phyloP scores from a whole-genome alignment of 208 protist genomes.

The Acanthamoeba culbertsoni region DNA sequence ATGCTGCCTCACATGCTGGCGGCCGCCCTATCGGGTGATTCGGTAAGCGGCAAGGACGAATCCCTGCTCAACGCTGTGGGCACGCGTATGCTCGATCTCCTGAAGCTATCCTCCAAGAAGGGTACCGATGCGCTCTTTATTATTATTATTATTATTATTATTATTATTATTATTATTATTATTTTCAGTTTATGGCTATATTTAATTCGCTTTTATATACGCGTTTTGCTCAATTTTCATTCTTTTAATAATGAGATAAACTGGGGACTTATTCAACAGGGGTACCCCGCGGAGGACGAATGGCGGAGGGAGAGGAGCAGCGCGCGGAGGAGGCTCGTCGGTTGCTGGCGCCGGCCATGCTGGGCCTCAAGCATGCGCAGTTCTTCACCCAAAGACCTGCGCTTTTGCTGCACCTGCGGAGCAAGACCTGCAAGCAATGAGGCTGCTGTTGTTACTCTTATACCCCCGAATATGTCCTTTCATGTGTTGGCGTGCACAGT shows the following conservation, averaged over 20 bases:
- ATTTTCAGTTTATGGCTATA: no score
- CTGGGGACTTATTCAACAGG: not conserved
- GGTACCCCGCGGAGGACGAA: not conserved
- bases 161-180: not conserved
- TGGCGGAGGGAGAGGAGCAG: not conserved
- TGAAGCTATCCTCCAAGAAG: not conserved
- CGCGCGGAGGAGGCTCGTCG: not conserved
- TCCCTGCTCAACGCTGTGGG: not conserved
- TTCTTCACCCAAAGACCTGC: conserved; percentile 8
- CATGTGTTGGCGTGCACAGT: no score
- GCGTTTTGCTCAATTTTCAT: not conserved
- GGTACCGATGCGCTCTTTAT: not conserved
- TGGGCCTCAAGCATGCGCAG: not conserved
- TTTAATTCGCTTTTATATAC: no score
- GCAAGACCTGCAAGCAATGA: not conserved
- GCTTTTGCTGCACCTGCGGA: not conserved
- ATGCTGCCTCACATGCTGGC: conserved; percentile 56
- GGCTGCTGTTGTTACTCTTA: no score
- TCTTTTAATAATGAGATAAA: not conserved
- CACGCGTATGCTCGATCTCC: not conserved
- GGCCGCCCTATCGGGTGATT: not conserved
- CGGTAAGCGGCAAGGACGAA: not conserved
- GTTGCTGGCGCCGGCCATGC: not conserved
- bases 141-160: not conserved
- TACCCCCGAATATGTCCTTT: no score